Evolutionary conservation across 331 rosid genomes (phyloP).

Genomic region (Quercus tomentella): DNA sequence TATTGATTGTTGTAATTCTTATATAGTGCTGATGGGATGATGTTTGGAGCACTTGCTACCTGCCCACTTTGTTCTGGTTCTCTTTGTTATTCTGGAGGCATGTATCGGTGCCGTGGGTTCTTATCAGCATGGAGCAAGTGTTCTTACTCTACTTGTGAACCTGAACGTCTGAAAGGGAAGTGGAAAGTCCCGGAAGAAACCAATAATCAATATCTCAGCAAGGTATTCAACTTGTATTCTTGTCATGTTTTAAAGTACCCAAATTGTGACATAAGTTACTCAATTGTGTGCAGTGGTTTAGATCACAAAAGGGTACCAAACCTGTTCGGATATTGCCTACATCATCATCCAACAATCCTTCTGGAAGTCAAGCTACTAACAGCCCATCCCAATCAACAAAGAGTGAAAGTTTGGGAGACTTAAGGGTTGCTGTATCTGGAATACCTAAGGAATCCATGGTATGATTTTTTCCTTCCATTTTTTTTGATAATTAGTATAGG

Average conservation of each 20-base stretch:
- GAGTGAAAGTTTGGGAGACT: conserved; percentile 56
- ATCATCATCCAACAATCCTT: conserved; percentile 33
- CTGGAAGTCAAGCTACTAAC: conserved; percentile 39
- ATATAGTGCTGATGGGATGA: conserved; percentile 89
- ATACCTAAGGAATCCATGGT: conserved; percentile 60
- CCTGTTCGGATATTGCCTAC: conserved; percentile 69
- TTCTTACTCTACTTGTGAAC: conserved; percentile 72
- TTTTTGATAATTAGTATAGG: neutral
- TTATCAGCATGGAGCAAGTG: conserved; percentile 90
- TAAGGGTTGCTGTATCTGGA: conserved; percentile 70
- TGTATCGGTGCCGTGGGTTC: conserved; percentile 76
- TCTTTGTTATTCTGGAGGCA: conserved; percentile 77
- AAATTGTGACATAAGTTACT: conserved; percentile 19
- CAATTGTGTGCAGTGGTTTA: conserved; percentile 76
- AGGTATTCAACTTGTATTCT: conserved; percentile 38
- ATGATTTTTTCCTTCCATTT: conserved; percentile 30
- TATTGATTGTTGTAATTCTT: conserved; percentile 15
- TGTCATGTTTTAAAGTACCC: neutral
- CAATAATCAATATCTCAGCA: conserved; percentile 59
- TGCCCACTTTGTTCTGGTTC: conserved; percentile 78
- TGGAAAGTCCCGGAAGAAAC: conserved; percentile 88
- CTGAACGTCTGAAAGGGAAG: conserved; percentile 61
- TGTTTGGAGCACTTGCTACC: conserved; percentile 83
- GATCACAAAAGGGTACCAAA: conserved; percentile 73
- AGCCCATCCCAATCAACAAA: conserved; percentile 46